These are phyloP conservation scores for Cenchrus americanus DNA, from an alignment of 176 grass and related monocot genomes.

Conservation along the genomic window DNA sequence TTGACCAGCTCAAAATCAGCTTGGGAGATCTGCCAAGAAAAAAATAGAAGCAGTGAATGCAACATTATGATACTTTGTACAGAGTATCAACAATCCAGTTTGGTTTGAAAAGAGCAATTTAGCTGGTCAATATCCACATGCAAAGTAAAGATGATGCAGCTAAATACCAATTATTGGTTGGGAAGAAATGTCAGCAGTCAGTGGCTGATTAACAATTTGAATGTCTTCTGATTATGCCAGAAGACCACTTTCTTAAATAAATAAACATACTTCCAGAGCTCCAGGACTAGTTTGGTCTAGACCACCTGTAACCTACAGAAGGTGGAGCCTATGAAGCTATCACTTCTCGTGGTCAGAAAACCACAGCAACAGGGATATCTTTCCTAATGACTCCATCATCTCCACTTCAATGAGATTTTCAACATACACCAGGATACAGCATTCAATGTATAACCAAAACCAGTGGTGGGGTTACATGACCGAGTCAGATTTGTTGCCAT, in stretches of 20 bases:
- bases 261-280: background rate
- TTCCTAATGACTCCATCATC: background rate
- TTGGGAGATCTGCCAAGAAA: constrained; percentile 57
- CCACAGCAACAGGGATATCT: constrained; percentile 7
- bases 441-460: constrained; percentile 1
- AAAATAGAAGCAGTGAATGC: constrained; percentile 14
- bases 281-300: background rate
- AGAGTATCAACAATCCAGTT: background rate
- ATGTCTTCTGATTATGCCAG: background rate
- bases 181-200: background rate
- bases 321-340: background rate
- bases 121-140: background rate
- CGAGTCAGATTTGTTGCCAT: background rate
- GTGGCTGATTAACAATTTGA: background rate
- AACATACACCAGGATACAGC: background rate
- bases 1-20: constrained; percentile 75
- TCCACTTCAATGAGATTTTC: background rate
- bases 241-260: background rate
- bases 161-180: background rate
- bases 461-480: background rate
- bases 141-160: background rate
- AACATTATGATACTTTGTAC: background rate
- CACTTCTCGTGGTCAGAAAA: background rate
- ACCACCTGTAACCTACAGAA: background rate
- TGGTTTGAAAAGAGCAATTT: background rate